phyloP scores from a whole-genome alignment of 495 filamentous ascomycete genomes.

The Bacidia rubella region DNA sequence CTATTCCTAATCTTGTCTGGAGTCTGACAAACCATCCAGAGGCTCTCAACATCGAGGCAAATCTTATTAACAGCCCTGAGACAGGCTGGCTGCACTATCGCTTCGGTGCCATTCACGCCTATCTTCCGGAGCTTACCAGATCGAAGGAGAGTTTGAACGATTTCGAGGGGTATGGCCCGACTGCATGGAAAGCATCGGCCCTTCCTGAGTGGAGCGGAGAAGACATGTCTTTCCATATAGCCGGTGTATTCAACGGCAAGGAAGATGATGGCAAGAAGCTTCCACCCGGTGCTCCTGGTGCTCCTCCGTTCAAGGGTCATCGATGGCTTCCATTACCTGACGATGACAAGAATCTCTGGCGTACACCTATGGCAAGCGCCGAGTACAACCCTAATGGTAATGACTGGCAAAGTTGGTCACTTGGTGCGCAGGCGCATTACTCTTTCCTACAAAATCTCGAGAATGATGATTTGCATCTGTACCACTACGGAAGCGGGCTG shows the following conservation, averaged over 20 bases:
- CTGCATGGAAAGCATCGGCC: slow-evolving; percentile 20
- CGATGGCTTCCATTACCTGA: slow-evolving; percentile 31
- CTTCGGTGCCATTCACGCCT: slow-evolving; percentile 31
- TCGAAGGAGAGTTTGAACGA: slow-evolving; percentile 7
- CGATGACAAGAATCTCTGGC: slow-evolving; percentile 21
- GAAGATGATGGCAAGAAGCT: slow-evolving; percentile 13
- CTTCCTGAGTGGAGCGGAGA: slow-evolving; percentile 16
- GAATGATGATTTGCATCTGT: slow-evolving; percentile 26
- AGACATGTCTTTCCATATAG: slow-evolving; percentile 14
- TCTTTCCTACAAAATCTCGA: slow-evolving; percentile 35
- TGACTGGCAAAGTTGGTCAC: slow-evolving; percentile 29
- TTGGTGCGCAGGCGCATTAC: slow-evolving; percentile 37
- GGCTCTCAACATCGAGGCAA: slow-evolving; percentile 31
- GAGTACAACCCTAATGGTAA: slow-evolving; percentile 19
- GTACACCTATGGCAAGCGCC: slow-evolving; percentile 26
- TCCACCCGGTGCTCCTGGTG: slow-evolving; percentile 18
- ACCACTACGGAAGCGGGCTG: slow-evolving; percentile 25
- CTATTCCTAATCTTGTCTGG: slow-evolving; percentile 31
- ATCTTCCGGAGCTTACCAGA: slow-evolving; percentile 26
- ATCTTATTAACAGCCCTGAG: slow-evolving; percentile 33
- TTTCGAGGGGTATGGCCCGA: slow-evolving; percentile 14
- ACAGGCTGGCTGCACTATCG: slow-evolving; percentile 33
- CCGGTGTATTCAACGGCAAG: slow-evolving; percentile 10
- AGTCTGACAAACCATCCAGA: slow-evolving; percentile 31
- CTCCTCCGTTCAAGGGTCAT: slow-evolving; percentile 25